Conservation (phyloP, 305 asterid genomes). For the Fraxinus platypoda region DNA sequence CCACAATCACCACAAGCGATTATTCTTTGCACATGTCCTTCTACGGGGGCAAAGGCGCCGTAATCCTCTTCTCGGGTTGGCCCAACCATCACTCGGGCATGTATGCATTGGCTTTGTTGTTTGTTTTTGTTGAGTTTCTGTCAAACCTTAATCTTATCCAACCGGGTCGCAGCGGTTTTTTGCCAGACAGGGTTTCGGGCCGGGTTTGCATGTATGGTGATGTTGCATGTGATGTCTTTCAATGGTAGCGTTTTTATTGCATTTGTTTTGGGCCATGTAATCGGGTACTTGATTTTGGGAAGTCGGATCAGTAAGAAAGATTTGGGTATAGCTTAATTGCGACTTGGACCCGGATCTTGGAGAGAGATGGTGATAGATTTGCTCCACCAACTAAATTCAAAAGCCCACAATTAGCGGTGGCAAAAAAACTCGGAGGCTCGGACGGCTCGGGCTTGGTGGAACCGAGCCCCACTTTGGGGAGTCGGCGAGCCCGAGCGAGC, state of each 20-base stretch:
- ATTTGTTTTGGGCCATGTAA: constrained; percentile 67
- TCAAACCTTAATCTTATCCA: constrained; percentile 47
- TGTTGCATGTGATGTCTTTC: constrained; percentile 68
- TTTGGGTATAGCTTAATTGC: constrained; percentile 9
- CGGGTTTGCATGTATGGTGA: constrained; percentile 68
- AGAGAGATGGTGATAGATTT: background rate
- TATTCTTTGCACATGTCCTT: constrained; percentile 38
- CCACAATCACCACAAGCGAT: constrained; percentile 37
- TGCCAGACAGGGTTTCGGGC: constrained; percentile 63
- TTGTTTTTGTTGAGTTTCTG: constrained; percentile 59
- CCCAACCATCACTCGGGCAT: constrained; percentile 62
- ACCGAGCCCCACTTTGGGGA: too few relatives aligned
- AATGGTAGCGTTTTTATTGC: constrained; percentile 72
- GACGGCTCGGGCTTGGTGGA: too few relatives aligned
- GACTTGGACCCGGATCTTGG: background rate
- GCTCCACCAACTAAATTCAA: background rate
- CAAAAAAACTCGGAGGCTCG: too few relatives aligned
- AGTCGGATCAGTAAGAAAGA: constrained; percentile 40
- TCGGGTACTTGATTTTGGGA: constrained; percentile 59
- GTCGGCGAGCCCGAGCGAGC: too few relatives aligned
- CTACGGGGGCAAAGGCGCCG: constrained; percentile 58
- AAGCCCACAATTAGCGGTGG: too few relatives aligned
- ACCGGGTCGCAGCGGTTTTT: constrained; percentile 39
- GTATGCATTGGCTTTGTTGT: constrained; percentile 57
- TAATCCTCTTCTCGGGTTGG: constrained; percentile 58